These are phyloP conservation scores for Fusarium hainanense DNA, from an alignment of 2,329 filamentous ascomycete species.

Conservation along the genomic window DNA sequence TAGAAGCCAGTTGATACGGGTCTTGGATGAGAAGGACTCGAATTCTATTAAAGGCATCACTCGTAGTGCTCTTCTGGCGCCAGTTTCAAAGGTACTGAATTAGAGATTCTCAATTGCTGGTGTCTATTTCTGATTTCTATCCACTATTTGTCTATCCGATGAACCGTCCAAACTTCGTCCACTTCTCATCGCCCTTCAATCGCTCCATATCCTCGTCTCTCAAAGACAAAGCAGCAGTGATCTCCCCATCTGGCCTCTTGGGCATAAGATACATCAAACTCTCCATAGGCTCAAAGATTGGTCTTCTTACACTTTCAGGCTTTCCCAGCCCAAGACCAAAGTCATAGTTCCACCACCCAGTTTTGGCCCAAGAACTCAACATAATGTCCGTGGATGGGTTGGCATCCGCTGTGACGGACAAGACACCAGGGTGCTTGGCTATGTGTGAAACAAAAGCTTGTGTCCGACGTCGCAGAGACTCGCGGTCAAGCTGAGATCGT, in stretches of 20 bases:
- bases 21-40: too few species aligned
- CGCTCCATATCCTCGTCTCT: conserved; percentile 60
- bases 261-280: conserved; percentile 64
- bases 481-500: not conserved
- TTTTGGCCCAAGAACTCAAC: conserved; percentile 66
- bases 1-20: too few species aligned
- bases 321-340: conserved; percentile 60
- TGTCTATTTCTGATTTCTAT: not conserved
- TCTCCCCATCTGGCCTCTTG: conserved; percentile 54
- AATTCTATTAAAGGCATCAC: too few species aligned
- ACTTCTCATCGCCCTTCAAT: conserved; percentile 57
- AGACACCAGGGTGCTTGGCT: not conserved
- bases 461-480: not conserved
- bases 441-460: conserved; percentile 38
- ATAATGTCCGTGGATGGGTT: conserved; percentile 58
- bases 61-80: too few species aligned
- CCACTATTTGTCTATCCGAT: conserved; percentile 29
- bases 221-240: conserved; percentile 58
- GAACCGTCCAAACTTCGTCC: conserved; percentile 40
- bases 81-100: too few species aligned
- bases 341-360: conserved; percentile 57
- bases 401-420: conserved; percentile 29
- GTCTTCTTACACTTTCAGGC: conserved; percentile 60
- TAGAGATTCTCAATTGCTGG: not conserved
- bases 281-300: conserved; percentile 58